phyloP scores from a whole-genome alignment of 1,139 yeast genomes.

The Tardiomyces digboiensis region DNA sequence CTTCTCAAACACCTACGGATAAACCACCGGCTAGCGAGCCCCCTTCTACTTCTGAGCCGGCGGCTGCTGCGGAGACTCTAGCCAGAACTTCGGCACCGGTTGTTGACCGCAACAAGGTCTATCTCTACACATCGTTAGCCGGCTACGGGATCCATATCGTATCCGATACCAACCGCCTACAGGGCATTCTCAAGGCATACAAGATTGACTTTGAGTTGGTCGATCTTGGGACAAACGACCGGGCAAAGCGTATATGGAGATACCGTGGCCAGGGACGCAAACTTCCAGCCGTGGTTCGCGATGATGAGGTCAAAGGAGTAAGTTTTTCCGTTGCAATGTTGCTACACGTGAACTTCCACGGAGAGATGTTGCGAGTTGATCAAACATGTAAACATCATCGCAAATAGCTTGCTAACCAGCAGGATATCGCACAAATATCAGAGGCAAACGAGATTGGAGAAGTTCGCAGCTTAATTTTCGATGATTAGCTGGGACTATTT shows the following conservation, averaged over 20 bases:
- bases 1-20: no score
- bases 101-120: constrained; percentile 9
- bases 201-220: constrained; percentile 56
- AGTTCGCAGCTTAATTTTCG: constrained; percentile 26
- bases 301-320: constrained; percentile 68
- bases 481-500: constrained; percentile 13
- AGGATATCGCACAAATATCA: constrained; percentile 57
- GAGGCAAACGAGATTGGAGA: constrained; percentile 67
- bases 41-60: no score
- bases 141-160: constrained; percentile 81
- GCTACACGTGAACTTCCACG: constrained; percentile 30
- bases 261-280: constrained; percentile 64
- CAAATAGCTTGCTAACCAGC: constrained; percentile 28
- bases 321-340: constrained; percentile 36
- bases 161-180: constrained; percentile 69
- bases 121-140: constrained; percentile 77
- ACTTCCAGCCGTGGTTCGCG: constrained; percentile 89
- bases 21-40: no score
- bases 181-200: constrained; percentile 70
- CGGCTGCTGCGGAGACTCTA: background rate
- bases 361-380: no score
- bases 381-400: no score
- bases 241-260: constrained; percentile 81
- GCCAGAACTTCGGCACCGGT: background rate
- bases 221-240: constrained; percentile 84